Evolutionary conservation across 192 early-diverging fungal species (phyloP), one percentile per base, ranked within the genome.

Genomic region (Dissophora globulifera): DNA sequence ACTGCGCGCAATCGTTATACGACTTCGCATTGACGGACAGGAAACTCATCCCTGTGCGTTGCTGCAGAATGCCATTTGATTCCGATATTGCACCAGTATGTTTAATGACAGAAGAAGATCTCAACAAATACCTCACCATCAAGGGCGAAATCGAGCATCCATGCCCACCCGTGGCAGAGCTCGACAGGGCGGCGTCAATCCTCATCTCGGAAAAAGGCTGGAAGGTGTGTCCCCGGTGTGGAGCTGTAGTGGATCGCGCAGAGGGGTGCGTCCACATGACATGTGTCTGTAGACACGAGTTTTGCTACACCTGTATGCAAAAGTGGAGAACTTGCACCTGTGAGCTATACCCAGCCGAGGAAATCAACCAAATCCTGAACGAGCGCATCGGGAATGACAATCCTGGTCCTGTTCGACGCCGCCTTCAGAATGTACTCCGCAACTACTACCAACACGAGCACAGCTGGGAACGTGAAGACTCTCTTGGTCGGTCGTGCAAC

Each of bases 401-500:
- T 30, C 33, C 55, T 43, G 65, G 65, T 17, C 11, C 1, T 23
- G 65, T 12, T 38, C 54, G 65, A 58, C 35, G 58, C n/a, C 65
- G 55, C 27, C 65, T 68, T 19, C 65, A 43, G 55, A 48, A 68
- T 29, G 65, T 68, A 3, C 55, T 68, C 25, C 46, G 35, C 15
- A 68, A 68, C 55, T 68, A 68, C 25, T 68, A 68, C 15, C 55
- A 43, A 15, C 65, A 68, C 7, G 40, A 50, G 1, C 65, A 68
- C 25, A 33, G 43, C n/a, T 68, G 56, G 65, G 12, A 32, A 16
- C 65, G 56, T 15, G 3, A 43, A 22, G 0, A 23, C 0, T 2
- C 65, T n/a, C 0, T 32, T 15, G 54, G 54, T 4, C 54, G 35
- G 30, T 27, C 31, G 16, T 58, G 65, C 27, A 58, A 27, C 41